Evolutionary conservation across 163 green algal species (phyloP).

Genomic region (Scenedesmus sp.): DNA sequence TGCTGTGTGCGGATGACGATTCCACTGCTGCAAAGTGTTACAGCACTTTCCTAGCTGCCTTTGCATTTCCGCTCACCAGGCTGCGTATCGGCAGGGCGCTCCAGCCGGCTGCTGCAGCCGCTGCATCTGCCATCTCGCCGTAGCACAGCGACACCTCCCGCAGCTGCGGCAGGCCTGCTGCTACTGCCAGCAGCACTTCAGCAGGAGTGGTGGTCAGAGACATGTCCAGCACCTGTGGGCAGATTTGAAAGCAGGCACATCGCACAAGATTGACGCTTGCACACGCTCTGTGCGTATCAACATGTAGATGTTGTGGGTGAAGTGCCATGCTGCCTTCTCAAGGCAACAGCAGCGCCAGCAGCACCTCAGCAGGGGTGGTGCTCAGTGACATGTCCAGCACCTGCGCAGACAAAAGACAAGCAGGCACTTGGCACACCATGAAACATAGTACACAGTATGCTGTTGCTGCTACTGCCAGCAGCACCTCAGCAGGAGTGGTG

Average conservation of each 20-base stretch:
- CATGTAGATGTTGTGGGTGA: too few species aligned
- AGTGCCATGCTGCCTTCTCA: too few species aligned
- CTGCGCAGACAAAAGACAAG: neutral
- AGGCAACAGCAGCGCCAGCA: neutral
- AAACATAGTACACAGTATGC: too few species aligned
- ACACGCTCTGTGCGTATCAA: too few species aligned
- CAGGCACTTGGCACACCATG: too few species aligned
- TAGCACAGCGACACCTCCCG: constrained; percentile 13
- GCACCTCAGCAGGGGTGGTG: neutral
- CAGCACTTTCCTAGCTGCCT: too few species aligned
- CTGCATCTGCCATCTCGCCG: constrained; percentile 12
- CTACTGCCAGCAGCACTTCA: neutral
- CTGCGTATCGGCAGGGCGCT: constrained; percentile 13
- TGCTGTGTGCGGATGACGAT: too few species aligned
- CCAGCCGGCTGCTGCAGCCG: constrained; percentile 26
- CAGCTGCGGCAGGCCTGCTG: neutral
- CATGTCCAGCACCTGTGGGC: constrained; percentile 8
- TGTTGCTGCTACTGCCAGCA: neutral
- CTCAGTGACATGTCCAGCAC: neutral
- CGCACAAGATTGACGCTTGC: too few species aligned
- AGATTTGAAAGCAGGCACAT: too few species aligned
- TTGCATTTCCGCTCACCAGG: neutral
- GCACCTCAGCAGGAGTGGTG: neutral
- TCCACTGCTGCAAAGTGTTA: too few species aligned
- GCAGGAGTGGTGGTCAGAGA: neutral